A percentile compares a stretch with the other conserved stretches of the same genome.
These are phyloP conservation scores for Cutaneotrichosporon curvatum DNA, from an alignment of 1,284 basidiomycete genomes.

Conservation along the genomic window DNA sequence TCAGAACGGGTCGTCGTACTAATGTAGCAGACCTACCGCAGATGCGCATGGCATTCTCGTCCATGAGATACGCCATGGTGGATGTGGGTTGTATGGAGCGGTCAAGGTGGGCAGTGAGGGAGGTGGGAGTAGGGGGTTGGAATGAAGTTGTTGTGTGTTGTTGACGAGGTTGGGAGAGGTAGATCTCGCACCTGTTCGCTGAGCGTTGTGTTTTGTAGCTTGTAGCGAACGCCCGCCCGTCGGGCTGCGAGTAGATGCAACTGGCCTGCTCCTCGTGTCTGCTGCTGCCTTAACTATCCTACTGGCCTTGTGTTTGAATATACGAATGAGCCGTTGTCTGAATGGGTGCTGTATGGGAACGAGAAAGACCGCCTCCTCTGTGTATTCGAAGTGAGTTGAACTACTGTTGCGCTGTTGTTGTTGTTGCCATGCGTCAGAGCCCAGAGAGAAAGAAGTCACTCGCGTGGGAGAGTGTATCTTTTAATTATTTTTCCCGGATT, in stretches of 20 bases:
- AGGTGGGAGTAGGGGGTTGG: slow-evolving; percentile 3
- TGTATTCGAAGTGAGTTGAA: too few species aligned
- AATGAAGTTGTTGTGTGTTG: not conserved
- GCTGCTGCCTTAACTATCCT: too few species aligned
- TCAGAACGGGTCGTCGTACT: slow-evolving; percentile 2
- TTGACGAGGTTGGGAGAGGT: too few species aligned
- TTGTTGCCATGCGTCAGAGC: not conserved
- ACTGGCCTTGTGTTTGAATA: too few species aligned
- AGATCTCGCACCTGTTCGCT: too few species aligned
- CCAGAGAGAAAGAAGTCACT: not conserved
- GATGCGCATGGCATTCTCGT: slow-evolving; percentile 22
- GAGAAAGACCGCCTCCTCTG: too few species aligned
- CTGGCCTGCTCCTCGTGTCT: too few species aligned
- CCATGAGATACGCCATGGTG: slow-evolving; percentile 18
- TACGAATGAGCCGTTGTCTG: not conserved
- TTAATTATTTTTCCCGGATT: not conserved
- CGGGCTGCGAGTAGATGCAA: too few species aligned
- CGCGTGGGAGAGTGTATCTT: not conserved
- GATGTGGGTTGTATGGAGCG: slow-evolving; percentile 2
- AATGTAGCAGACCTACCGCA: slow-evolving; percentile 9
- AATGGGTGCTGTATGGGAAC: too few species aligned
- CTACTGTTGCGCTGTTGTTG: not conserved
- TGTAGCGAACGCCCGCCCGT: too few species aligned
- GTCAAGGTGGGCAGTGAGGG: too few species aligned
- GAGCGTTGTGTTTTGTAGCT: too few species aligned